Conservation (phyloP, 1,139 yeast species). For the Suhomyces yuchorum region DNA sequence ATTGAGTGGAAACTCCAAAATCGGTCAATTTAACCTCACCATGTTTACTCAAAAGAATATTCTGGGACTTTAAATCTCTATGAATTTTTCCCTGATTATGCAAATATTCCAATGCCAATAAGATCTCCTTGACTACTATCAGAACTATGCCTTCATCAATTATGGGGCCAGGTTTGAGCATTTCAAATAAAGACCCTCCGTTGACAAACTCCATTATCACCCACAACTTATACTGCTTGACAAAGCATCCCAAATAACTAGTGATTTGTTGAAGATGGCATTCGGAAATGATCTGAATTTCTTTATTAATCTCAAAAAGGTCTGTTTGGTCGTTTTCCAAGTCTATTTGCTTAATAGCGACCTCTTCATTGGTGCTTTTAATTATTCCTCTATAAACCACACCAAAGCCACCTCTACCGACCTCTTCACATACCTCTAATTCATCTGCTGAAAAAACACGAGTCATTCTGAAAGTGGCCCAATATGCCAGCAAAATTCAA, state of each 20-base stretch:
- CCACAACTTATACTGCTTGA: constrained; percentile 78
- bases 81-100: constrained; percentile 83
- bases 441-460: constrained; percentile 41
- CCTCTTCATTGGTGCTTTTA: constrained; percentile 49
- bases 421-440: constrained; percentile 65
- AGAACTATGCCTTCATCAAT: constrained; percentile 51
- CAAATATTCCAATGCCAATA: constrained; percentile 69
- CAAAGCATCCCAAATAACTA: constrained; percentile 77
- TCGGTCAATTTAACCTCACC: constrained; percentile 94
- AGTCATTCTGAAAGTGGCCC: neutral
- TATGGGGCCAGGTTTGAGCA: constrained; percentile 62
- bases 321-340: constrained; percentile 77
- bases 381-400: constrained; percentile 78
- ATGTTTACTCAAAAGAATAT: constrained; percentile 61
- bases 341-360: constrained; percentile 75
- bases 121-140: constrained; percentile 56
- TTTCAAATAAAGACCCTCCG: constrained; percentile 80
- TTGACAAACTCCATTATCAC: constrained; percentile 83
- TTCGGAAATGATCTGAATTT: constrained; percentile 73
- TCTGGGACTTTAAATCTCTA: constrained; percentile 85
- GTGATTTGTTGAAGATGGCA: constrained; percentile 75
- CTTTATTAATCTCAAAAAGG: constrained; percentile 76
- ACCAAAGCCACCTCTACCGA: constrained; percentile 89
- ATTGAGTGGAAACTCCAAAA: constrained; percentile 95
- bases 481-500: too few relatives aligned